phyloP scores from a whole-genome alignment of 805 yeast species.

The Yarrowia sp. region DNA sequence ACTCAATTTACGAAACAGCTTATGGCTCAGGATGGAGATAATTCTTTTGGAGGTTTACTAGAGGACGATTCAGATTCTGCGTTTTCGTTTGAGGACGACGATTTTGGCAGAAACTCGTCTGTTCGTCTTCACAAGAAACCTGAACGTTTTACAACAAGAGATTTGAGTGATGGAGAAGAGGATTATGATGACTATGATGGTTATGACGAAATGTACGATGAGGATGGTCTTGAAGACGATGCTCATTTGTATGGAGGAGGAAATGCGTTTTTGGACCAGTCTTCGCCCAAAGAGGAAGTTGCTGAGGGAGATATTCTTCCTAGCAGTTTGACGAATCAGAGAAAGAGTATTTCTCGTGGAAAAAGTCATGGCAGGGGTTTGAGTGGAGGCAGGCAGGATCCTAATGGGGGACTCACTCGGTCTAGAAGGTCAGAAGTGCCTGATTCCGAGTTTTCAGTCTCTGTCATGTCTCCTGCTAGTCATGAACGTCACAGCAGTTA shows the following conservation, averaged over 20 bases:
- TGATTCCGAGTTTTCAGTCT: too few species aligned
- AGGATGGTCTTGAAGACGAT: not conserved
- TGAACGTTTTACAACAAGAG: not conserved
- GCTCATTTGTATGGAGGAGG: not conserved
- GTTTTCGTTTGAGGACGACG: constrained; percentile 22
- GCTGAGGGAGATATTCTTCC: not conserved
- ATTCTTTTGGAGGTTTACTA: not conserved
- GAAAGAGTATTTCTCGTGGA: not conserved
- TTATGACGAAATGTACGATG: not conserved
- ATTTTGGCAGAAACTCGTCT: constrained; percentile 19
- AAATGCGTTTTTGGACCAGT: not conserved
- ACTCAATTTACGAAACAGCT: not conserved
- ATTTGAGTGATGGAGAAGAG: not conserved
- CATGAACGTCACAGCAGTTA: not conserved
- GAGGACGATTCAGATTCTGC: constrained; percentile 6
- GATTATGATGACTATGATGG: not conserved
- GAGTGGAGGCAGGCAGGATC: not conserved
- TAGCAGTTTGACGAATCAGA: not conserved
- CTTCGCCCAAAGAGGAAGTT: not conserved
- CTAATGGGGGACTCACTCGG: not conserved
- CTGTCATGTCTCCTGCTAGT: not conserved
- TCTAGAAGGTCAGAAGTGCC: too few species aligned
- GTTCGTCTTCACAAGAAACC: constrained; percentile 20
- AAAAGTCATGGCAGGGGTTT: not conserved
- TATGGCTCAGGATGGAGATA: not conserved